These are phyloP conservation scores for Sporobolomyces phaffii DNA, from an alignment of 768 basidiomycete genomes.

Conservation along the genomic window DNA sequence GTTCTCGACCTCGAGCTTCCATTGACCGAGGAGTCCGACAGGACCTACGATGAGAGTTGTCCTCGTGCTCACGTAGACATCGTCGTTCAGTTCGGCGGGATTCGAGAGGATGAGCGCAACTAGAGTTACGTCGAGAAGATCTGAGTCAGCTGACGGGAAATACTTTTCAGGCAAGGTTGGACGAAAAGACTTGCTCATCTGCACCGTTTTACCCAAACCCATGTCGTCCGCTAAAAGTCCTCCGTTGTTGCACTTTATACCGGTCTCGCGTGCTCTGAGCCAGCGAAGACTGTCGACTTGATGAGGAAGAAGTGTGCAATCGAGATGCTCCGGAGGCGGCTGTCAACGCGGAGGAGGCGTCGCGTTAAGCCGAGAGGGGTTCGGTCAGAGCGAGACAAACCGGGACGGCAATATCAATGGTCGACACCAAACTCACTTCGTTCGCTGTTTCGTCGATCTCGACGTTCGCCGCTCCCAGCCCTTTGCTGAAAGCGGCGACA, in stretches of 20 bases:
- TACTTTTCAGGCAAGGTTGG: too few species aligned
- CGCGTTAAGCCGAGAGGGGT: too few species aligned
- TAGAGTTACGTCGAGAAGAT: too few species aligned
- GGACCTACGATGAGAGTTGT: conserved; percentile 79
- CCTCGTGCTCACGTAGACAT: conserved; percentile 63
- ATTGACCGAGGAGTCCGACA: conserved; percentile 79
- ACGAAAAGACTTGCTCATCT: conserved; percentile 52
- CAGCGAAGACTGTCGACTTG: conserved; percentile 78
- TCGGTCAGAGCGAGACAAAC: not conserved
- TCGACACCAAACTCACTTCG: not conserved
- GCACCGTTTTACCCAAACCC: conserved; percentile 67
- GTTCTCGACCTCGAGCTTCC: conserved; percentile 70
- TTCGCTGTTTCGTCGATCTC: conserved; percentile 13
- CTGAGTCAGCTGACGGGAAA: too few species aligned
- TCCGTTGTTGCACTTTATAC: conserved; percentile 57
- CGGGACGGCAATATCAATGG: not conserved
- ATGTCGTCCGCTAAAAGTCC: conserved; percentile 53
- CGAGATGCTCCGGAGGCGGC: conserved; percentile 5
- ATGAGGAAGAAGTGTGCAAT: conserved; percentile 25
- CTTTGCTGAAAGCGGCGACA: conserved; percentile 20
- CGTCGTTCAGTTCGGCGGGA: conserved; percentile 56
- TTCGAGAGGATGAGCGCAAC: conserved; percentile 75
- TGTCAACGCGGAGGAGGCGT: too few species aligned
- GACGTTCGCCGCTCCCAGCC: conserved; percentile 13
- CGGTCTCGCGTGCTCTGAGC: conserved; percentile 72